These are phyloP conservation scores for Syzygium aromaticum DNA, from an alignment of 345 rosid genomes.

Conservation along the genomic window DNA sequence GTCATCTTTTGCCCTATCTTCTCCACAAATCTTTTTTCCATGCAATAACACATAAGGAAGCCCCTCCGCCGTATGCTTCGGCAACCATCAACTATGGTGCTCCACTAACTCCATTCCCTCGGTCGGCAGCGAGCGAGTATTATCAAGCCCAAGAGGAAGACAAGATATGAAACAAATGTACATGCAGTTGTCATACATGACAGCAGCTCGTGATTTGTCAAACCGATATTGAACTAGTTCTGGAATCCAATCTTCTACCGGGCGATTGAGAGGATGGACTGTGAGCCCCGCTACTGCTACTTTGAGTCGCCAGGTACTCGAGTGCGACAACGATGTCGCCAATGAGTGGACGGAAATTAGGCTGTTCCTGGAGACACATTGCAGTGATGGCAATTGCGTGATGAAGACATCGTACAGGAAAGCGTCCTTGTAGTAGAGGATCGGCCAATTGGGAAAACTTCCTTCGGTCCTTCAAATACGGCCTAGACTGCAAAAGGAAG, in stretches of 20 bases:
- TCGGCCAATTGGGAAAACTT: constrained; percentile 61
- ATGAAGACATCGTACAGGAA: constrained; percentile 74
- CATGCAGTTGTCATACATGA: neutral
- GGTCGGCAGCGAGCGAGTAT: neutral
- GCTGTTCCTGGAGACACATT: constrained; percentile 95
- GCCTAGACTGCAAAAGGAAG: constrained; percentile 46
- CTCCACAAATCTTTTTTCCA: neutral
- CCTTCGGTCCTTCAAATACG: constrained; percentile 63
- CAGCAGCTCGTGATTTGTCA: constrained; percentile 2
- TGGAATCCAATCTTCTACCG: neutral
- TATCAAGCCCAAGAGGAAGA: neutral
- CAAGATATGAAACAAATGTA: neutral
- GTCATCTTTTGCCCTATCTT: neutral
- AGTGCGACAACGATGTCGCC: constrained; percentile 88
- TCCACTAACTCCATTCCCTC: neutral
- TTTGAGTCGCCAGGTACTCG: constrained; percentile 53
- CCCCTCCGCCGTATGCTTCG: neutral
- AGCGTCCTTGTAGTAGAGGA: constrained; percentile 59
- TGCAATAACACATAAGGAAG: neutral
- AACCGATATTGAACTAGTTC: neutral
- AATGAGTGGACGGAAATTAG: constrained; percentile 74
- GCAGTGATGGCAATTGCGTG: constrained; percentile 80
- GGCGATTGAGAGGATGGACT: neutral
- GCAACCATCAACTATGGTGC: neutral
- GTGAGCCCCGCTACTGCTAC: constrained; percentile 3